Evolutionary conservation across 257 asterid genomes (phyloP), one percentile per base, ranked within the genome.

Genomic region (Ajuga chamaepitys): DNA sequence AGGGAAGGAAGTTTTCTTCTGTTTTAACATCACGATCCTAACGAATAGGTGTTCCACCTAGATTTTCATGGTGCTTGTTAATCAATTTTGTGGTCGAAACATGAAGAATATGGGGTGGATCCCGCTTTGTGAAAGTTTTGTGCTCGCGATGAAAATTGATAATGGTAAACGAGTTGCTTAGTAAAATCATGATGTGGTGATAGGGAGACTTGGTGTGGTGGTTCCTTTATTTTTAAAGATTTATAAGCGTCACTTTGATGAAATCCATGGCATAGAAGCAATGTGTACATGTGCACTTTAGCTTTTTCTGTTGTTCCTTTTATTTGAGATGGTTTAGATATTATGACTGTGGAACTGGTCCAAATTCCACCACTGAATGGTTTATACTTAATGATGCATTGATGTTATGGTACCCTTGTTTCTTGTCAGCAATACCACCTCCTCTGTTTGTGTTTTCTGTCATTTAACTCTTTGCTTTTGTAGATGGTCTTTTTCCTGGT

Each of bases 401-500:
- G 34, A 14, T 20, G 20, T 32, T 28, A 9, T 44, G 51, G 42
- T 32, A 42, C 28, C 53, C 21, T 54, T 71, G 50, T 44, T 50
- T 77, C 47, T 50, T 52, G 25, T 65, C n/a, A 11, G 63, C 22
- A 21, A n/a, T 7, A 32, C 59, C 37, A 50, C 38, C 13, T 37
- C n/a, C 56, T 80, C 46, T 67, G 58, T n/a, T 41, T 73, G 35
- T 22, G 46, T 55, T 46, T 28, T 5, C 62, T 69, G 32, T 67
- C 58, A n/a, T n/a, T 38, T 42, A 40, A 56, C 26, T 45, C 28
- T 66, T 71, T 62, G 16, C 28, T 37, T 67, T 52, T 63, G 52
- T 60, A 88, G 93, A 59, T 51, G 84, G 74, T 48, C 75, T 54
- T 37, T 69, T 76, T 63, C 48, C 18, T 61, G 81, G 69, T 76